Base-by-base conservation (phyloP, 2,329 filamentous ascomycete genomes). In the Gyromitra esculenta region DNA sequence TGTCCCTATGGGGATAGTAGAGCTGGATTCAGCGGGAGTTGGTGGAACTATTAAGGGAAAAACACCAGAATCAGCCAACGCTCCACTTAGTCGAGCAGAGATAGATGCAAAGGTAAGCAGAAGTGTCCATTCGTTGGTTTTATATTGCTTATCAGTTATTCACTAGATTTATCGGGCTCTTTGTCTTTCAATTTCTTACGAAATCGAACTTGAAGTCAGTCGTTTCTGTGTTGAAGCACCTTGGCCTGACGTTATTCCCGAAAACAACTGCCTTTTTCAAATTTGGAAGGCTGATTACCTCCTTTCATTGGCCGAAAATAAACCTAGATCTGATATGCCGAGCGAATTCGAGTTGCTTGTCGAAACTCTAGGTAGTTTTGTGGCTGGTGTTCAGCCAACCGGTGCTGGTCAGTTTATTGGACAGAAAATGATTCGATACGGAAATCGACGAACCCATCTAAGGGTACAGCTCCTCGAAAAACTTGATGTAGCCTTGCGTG, bases 191-290 rank as follows among this genome's bases (percentile, higher is more conserved):
- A 67, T 76, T 15, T 57, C 57, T 5, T 74, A 74, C 25, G 74
- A 76, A 21, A 60, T 76, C 2, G 74, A 76, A 35, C 45, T 74
- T 0, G 74, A 76, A n/a, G 43, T 74, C 35, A 63, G 62, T 25
- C 63, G 59, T 9, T 76, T 76, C 18, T 76, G 62, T 9, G 31
- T 15, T 15, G 50, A 52, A 1, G 69, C 75, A 8, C 75, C 75
- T 21, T 77, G 75, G 75, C 75, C 75, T 13, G 75, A 77, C 9
- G 63, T 69, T 25, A 75, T 77, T 41, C 64, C 63, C 9, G 72
- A 73, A 65, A 41, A 50, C 31, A 74, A 75, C 8, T 64, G 57
- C 7, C 64, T 77, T 13, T 69, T 69, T 15, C 75, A 77, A 50
- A 37, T 69, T 25, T 41, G 31, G 1, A 76, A 76, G 4, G 25